Base-by-base conservation (phyloP, 2,329 filamentous ascomycete genomes). In the Ophidiomyces ophidiicola region DNA sequence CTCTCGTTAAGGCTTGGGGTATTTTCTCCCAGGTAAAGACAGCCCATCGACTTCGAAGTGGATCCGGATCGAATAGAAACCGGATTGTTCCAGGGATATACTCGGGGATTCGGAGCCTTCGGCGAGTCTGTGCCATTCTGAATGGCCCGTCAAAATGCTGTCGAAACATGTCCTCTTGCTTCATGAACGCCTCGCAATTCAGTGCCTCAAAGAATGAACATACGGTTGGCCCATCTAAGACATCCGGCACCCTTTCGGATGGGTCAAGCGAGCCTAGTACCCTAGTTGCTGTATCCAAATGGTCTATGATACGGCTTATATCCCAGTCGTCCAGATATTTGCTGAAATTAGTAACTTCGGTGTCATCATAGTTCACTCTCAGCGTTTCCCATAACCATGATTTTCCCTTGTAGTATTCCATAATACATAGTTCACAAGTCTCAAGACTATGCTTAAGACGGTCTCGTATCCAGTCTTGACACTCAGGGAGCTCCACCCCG, bases 201-300 rank as follows among this genome's bases (percentile, higher is more conserved):
- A 96, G 65, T 0, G 82, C 80, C 57, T 96, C 88, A 51, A 92
- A 94, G 20, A 96, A 74, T 7, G 84, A 80, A 43, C 90, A 73
- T 36, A 92, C 72, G 5, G 83, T 76, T 19, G 73, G 65, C 1
- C 71, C 63, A 19, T 72, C 68, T 18, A 77, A 56, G 18, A 66
- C 58, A 37, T 59, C 57, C 24, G 74, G 63, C 15, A 61, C 66
- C 26, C 74, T 67, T 42, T 69, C 53, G 30, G 69, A 61, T 3
- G 67, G 63, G 2, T 72, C 66, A 5, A 70, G 56, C 8, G 59
- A 58, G 43, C 63, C 61, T 28, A 80, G 68, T 36, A 71, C 69
- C 2, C 66, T 54, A 36, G 70, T 66, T 2, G 76, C 77, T 48
- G 63, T 68, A n/a, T 62, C 56, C 19, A 83, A 60, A 33, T 77